phyloP scores from a whole-genome alignment of 495 filamentous ascomycete species.

The Evansstolkia leycettana region DNA sequence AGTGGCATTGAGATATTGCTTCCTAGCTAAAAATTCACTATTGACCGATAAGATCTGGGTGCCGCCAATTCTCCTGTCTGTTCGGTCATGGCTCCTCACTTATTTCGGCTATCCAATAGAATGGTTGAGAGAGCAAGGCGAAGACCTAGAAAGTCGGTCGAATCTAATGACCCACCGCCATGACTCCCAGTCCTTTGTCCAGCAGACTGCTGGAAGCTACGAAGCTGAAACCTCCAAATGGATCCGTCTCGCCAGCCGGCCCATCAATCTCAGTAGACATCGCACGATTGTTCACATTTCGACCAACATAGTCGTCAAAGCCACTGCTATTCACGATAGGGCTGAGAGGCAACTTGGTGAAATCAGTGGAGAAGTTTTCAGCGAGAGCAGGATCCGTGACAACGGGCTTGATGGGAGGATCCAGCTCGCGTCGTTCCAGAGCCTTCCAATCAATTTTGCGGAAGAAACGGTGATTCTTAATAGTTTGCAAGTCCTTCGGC shows the following conservation, averaged over 20 bases:
- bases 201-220: slow-evolving; percentile 82
- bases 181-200: slow-evolving; percentile 36
- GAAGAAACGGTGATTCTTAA: slow-evolving; percentile 95
- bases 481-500: slow-evolving; percentile 70
- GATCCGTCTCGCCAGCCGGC: slow-evolving; percentile 42
- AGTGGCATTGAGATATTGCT: too few species aligned
- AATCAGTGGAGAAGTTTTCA: slow-evolving; percentile 85
- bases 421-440: slow-evolving; percentile 63
- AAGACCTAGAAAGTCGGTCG: too few species aligned
- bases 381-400: slow-evolving; percentile 91
- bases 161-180: slow-evolving; percentile 3
- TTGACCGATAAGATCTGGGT: neutral
- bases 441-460: slow-evolving; percentile 86
- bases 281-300: slow-evolving; percentile 4
- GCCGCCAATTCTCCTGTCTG: too few species aligned
- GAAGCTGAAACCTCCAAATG: slow-evolving; percentile 92
- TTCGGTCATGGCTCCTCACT: too few species aligned
- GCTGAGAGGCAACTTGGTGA: slow-evolving; percentile 73
- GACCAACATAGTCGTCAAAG: slow-evolving; percentile 23
- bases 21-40: neutral
- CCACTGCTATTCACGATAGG: slow-evolving; percentile 40
- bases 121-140: too few species aligned
- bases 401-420: slow-evolving; percentile 78
- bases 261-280: slow-evolving; percentile 11
- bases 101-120: too few species aligned